Evolutionary conservation across 2,329 filamentous ascomycete species (phyloP).

Genomic region (Diaporthe humulicola): DNA sequence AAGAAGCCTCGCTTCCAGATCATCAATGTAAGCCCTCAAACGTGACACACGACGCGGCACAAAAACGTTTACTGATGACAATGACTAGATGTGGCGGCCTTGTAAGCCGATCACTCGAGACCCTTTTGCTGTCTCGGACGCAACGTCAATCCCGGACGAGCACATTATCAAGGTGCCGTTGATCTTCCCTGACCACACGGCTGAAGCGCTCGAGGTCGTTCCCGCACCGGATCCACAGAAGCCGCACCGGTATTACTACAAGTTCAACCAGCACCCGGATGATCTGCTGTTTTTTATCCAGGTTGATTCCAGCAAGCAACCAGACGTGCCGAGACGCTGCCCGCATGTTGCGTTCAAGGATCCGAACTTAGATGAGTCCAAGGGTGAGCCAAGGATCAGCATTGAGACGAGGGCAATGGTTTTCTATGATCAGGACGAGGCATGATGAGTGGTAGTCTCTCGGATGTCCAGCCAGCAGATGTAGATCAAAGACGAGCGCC

Average conservation of each 20-base stretch:
- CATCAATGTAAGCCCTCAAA: constrained; percentile 14
- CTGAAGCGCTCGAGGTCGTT: constrained; percentile 52
- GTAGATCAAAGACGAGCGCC: not conserved
- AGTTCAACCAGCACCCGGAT: constrained; percentile 37
- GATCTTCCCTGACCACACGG: constrained; percentile 55
- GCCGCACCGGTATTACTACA: constrained; percentile 45
- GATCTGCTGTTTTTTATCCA: constrained; percentile 42
- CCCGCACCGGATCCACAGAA: constrained; percentile 40
- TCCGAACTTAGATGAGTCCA: constrained; percentile 53
- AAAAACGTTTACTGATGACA: not conserved
- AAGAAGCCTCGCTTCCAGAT: constrained; percentile 29
- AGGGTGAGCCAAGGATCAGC: constrained; percentile 61
- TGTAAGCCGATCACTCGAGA: constrained; percentile 50
- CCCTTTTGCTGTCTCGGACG: constrained; percentile 57
- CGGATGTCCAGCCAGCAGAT: not conserved
- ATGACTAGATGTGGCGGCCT: constrained; percentile 20
- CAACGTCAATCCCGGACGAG: constrained; percentile 54
- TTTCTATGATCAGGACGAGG: constrained; percentile 53
- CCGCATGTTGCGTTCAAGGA: constrained; percentile 69
- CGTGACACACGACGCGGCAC: not conserved
- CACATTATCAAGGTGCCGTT: constrained; percentile 55
- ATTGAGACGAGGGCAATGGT: constrained; percentile 68
- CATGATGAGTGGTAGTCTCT: not conserved
- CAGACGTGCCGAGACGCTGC: constrained; percentile 63
- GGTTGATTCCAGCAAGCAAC: constrained; percentile 49